Conservation (phyloP, 2,329 filamentous ascomycete genomes). For the Cladophialophora immunda region DNA sequence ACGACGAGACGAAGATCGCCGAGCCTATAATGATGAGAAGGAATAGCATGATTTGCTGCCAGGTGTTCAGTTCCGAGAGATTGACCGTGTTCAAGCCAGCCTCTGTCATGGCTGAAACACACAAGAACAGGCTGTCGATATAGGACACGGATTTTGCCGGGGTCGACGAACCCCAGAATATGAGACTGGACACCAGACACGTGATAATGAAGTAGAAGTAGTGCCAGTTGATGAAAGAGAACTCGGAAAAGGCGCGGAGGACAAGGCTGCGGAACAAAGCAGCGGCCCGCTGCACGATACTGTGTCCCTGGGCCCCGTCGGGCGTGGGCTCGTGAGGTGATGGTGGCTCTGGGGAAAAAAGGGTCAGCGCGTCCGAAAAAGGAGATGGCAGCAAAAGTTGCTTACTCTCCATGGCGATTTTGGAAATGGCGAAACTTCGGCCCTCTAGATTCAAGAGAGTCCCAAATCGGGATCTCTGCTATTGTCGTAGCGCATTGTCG, state of each 20-base stretch:
- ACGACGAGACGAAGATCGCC: slow-evolving; percentile 56
- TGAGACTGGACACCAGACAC: slow-evolving; percentile 53
- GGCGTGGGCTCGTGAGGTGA: slow-evolving; percentile 1
- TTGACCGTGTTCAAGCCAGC: slow-evolving; percentile 60
- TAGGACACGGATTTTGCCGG: slow-evolving; percentile 53
- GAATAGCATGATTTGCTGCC: slow-evolving; percentile 58
- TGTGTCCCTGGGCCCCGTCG: slow-evolving; percentile 2
- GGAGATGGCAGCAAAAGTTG: not conserved
- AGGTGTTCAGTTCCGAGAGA: slow-evolving; percentile 56
- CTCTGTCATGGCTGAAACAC: slow-evolving; percentile 58
- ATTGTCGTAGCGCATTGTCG: slow-evolving; percentile 27
- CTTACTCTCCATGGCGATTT: slow-evolving; percentile 15
- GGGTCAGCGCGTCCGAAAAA: slow-evolving; percentile 5
- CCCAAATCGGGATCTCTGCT: slow-evolving; percentile 22
- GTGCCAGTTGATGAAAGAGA: slow-evolving; percentile 55
- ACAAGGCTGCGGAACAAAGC: slow-evolving; percentile 8
- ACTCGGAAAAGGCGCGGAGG: not conserved
- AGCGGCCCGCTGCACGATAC: not conserved
- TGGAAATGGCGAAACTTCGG: not conserved
- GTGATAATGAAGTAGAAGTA: slow-evolving; percentile 55
- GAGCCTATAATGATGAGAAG: slow-evolving; percentile 58
- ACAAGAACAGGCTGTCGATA: slow-evolving; percentile 57
- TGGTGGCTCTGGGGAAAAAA: not conserved
- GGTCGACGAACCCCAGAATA: slow-evolving; percentile 59
- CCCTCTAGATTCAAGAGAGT: not conserved